phyloP scores from a whole-genome alignment of 2,329 filamentous ascomycete species.

The Trichophyton mentagrophytes region DNA sequence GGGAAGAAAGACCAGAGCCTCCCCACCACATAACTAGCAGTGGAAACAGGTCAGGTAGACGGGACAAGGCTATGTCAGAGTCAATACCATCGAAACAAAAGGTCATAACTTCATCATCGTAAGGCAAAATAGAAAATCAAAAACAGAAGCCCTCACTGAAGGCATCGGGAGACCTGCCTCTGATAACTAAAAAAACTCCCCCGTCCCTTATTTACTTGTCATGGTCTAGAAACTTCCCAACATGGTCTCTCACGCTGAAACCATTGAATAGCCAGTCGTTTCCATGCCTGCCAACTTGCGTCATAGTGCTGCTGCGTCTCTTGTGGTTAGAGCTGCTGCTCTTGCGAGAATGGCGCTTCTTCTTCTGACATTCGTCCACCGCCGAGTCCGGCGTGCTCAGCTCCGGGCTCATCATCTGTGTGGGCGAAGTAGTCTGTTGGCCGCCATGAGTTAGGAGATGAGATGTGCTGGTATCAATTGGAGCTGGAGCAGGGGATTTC shows the following conservation, averaged over 20 bases:
- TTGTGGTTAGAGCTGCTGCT: slow-evolving; percentile 25
- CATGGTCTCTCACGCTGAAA: slow-evolving; percentile 35
- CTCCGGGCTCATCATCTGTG: slow-evolving; percentile 10
- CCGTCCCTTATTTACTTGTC: slow-evolving; percentile 8
- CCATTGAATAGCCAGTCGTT: slow-evolving; percentile 42
- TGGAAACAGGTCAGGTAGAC: neutral
- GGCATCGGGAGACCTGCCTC: neutral
- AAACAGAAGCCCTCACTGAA: neutral
- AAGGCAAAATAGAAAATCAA: neutral
- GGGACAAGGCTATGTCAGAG: neutral
- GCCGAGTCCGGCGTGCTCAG: neutral
- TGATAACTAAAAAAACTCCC: neutral
- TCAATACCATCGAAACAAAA: neutral
- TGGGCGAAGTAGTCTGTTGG: slow-evolving; percentile 13
- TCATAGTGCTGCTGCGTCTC: slow-evolving; percentile 30
- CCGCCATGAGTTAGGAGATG: neutral
- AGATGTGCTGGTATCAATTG: neutral
- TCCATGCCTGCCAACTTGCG: slow-evolving; percentile 37
- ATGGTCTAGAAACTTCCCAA: slow-evolving; percentile 23
- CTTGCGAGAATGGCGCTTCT: slow-evolving; percentile 11
- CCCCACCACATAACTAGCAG: neutral
- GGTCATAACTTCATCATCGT: neutral
- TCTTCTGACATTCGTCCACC: neutral
- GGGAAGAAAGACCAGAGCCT: neutral
- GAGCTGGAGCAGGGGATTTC: slow-evolving; percentile 6